phyloP scores from a whole-genome alignment of 306 rosid genomes.

The Calophaca sinica region DNA sequence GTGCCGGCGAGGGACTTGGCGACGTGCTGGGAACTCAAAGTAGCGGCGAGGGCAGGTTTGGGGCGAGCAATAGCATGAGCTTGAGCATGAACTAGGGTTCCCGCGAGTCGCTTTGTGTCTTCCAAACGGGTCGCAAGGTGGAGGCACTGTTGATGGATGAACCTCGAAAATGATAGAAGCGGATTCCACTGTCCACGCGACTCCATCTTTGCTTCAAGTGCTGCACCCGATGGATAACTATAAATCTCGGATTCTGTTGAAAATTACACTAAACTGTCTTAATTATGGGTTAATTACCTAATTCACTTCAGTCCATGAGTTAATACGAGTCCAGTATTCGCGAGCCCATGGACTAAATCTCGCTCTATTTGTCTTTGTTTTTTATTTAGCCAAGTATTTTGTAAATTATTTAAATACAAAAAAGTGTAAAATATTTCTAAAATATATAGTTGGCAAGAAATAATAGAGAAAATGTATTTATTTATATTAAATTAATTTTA shows the following conservation, averaged over 20 bases:
- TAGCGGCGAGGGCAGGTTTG: constrained; percentile 72
- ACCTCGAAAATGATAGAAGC: constrained; percentile 70
- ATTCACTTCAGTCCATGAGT: too few species aligned
- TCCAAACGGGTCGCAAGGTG: constrained; percentile 68
- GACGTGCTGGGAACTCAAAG: constrained; percentile 67
- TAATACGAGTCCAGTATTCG: too few species aligned
- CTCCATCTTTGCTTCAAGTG: constrained; percentile 47
- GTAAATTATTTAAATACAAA: too few species aligned
- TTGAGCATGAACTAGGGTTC: constrained; percentile 55
- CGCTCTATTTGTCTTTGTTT: too few species aligned
- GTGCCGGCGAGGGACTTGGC: constrained; percentile 86
- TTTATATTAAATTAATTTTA: too few species aligned
- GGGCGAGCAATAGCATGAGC: constrained; percentile 47
- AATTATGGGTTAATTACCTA: background rate
- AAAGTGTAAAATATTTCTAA: too few species aligned
- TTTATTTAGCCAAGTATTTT: too few species aligned
- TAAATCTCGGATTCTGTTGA: background rate
- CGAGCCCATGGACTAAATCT: too few species aligned
- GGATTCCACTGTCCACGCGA: constrained; percentile 65
- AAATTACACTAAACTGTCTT: background rate
- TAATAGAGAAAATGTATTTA: too few species aligned
- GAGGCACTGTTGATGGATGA: constrained; percentile 73
- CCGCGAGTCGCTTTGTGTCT: constrained; percentile 65
- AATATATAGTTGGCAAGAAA: too few species aligned
- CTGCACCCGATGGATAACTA: background rate